Conservation (phyloP, 495 filamentous ascomycete species). For the Cladorrhinum samala region DNA sequence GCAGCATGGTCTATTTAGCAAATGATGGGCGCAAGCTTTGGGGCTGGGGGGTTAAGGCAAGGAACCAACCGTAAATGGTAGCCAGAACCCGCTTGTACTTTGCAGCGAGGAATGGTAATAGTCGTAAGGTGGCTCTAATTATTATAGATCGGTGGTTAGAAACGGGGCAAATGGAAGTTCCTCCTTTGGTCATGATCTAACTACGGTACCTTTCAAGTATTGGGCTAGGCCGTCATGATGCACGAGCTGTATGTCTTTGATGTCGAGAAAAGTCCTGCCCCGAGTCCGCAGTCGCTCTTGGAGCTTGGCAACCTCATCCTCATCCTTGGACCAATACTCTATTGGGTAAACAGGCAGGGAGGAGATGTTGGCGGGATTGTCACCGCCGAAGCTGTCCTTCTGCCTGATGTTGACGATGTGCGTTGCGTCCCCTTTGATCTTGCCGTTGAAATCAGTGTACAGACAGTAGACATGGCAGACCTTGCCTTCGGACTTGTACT, state of each 20-base stretch:
- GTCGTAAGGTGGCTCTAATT: background rate
- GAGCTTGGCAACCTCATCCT: background rate
- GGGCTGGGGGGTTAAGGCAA: background rate
- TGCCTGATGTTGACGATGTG: slow-evolving; percentile 1
- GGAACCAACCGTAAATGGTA: slow-evolving; percentile 1
- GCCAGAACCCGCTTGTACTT: background rate
- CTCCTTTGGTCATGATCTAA: too few species aligned
- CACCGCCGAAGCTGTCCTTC: background rate
- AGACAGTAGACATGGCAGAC: background rate
- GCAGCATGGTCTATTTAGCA: background rate
- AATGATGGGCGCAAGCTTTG: background rate
- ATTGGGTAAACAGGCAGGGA: background rate
- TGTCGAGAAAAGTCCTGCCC: background rate
- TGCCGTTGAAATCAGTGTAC: slow-evolving; percentile 7
- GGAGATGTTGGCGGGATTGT: background rate
- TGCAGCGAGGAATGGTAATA: background rate
- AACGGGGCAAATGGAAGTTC: background rate
- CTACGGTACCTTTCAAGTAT: background rate
- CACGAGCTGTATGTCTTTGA: background rate
- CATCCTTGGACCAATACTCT: background rate
- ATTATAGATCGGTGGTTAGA: background rate
- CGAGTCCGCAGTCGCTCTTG: background rate
- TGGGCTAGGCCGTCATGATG: background rate
- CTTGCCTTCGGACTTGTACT: background rate
- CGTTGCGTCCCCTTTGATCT: background rate